Base-by-base conservation (phyloP, 208 protist species). In the Trypanosoma brucei region DNA sequence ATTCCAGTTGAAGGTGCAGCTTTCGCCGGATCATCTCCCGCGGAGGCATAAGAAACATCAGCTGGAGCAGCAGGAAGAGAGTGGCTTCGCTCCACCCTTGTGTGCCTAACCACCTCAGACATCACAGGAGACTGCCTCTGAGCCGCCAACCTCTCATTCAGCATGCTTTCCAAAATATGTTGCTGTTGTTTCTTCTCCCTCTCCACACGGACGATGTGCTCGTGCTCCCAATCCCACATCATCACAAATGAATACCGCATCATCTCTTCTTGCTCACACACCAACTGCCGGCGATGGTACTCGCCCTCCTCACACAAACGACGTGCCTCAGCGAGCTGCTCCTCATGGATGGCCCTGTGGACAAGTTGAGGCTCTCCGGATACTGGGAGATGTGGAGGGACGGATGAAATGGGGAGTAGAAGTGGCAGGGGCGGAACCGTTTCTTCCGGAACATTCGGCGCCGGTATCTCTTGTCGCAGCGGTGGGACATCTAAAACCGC, bases 181-280 rank as follows among this genome's bases (percentile, higher is more conserved):
- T 54, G 34, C 8, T 73, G 3, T 48, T 68, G 35, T 46, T 68
- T 8, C 33, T 52, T 54, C 13, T 55, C 57, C 44, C 53, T 13
- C 3, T 51, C 22, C 13, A 60, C 45, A 3, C 64, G 33, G 7
- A 49, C 9, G 11, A 55, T 0, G 64, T 70, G 68, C 11, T n/a
- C 42, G 9, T 35, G 48, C 35, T 72, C 62, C 52, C 49, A 66
- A 37, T 69, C 68, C 65, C 58, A 71, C 33, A 68, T 62, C 53
- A 66, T 63, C 53, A n/a, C 37, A 37, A 7, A 65, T 14, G 62
- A 65, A n/a, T 37, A 11, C n/a, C 70, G 61, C 22, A 70, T 33
- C 49, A 53, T 61, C 5, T 75, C 63, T 37, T 75, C 70, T 38
- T 75, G 70, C 31, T 70, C 62, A 11, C 50, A 13, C 35, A 69